Conservation (phyloP, 192 early-diverging fungal species). For the Entomortierella parvispora region DNA sequence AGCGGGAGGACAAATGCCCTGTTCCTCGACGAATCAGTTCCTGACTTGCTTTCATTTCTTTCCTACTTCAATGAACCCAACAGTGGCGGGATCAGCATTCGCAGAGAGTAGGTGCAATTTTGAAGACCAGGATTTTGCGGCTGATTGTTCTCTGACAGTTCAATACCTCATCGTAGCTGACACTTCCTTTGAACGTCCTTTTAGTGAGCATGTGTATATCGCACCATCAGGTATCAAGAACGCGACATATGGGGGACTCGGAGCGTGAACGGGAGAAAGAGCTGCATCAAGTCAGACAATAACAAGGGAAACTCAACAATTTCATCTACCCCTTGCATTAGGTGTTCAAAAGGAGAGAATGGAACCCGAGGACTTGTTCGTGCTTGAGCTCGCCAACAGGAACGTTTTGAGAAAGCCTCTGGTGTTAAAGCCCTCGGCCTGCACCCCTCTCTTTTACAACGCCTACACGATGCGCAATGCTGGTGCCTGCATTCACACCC, state of each 20-base stretch:
- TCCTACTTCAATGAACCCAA: not conserved
- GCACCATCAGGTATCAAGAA: conserved; percentile 72
- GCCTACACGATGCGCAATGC: conserved; percentile 87
- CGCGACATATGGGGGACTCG: too few species aligned
- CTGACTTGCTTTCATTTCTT: not conserved
- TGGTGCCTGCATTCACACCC: conserved; percentile 95
- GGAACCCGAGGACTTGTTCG: conserved; percentile 83
- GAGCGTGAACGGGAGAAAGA: too few species aligned
- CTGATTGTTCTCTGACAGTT: too few species aligned
- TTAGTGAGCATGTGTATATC: conserved; percentile 79
- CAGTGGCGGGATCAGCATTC: conserved; percentile 85
- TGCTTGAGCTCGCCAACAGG: conserved; percentile 71
- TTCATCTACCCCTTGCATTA: too few species aligned
- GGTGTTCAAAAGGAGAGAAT: conserved; percentile 98
- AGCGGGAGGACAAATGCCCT: conserved; percentile 3
- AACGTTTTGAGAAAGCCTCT: conserved; percentile 76
- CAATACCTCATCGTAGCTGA: too few species aligned
- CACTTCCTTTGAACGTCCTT: too few species aligned
- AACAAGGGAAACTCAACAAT: not conserved
- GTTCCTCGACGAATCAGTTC: conserved; percentile 10
- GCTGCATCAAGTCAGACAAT: too few species aligned
- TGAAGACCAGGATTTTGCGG: too few species aligned
- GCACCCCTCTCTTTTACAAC: conserved; percentile 96
- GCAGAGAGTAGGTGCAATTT: conserved; percentile 65
- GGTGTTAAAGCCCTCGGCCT: conserved; percentile 85